Evolutionary conservation across 164 flowering plant species (phyloP), one percentile per base, ranked within the genome.

Genomic region (Echeveria elegans): DNA sequence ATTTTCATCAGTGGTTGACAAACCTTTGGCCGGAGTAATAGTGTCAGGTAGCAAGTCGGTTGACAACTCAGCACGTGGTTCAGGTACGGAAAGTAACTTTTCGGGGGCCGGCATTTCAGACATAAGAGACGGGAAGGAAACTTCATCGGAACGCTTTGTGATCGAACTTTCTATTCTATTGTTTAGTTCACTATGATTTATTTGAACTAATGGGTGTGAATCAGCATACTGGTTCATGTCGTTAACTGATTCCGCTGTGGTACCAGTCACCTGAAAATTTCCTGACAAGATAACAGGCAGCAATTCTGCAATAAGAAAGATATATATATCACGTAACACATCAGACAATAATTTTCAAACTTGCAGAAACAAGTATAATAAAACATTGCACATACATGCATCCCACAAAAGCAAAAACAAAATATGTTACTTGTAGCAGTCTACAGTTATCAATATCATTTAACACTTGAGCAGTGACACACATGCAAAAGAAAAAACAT

Each of bases 31-130:
- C 28, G 85, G 81, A 47, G 83, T 81, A 47, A 82, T 81, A 29
- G 80, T 63, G 66, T 76, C 82, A 59, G 63, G 67, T 29, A 81
- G 69, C 56, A 80, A 66, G 70, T 74, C 79, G 65, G 72, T 68
- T 66, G 76, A 79, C 24, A 68, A 41, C 64, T 82, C 77, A 63
- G 59, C 8, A 64, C 56, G 69, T 40, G 52, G 78, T 26, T 79
- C 79, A 8, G 88, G 85, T 52, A 81, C 78, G 52, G 89, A 85
- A 41, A 87, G 88, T 70, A 88, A 66, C 67, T 80, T 84, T 71
- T 95, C 99, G 72, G 94, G 92, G 28, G 83, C 87, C 68, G 91
- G 85, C 64, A 89, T 60, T 2, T 88, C 91, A 70, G 76, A 73
- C 71, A 68, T 65, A 11, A 65, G 61, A 16, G 75, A 73, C 41